Base-by-base conservation (phyloP, 441 rosid species). In the Syzygium malaccense region DNA sequence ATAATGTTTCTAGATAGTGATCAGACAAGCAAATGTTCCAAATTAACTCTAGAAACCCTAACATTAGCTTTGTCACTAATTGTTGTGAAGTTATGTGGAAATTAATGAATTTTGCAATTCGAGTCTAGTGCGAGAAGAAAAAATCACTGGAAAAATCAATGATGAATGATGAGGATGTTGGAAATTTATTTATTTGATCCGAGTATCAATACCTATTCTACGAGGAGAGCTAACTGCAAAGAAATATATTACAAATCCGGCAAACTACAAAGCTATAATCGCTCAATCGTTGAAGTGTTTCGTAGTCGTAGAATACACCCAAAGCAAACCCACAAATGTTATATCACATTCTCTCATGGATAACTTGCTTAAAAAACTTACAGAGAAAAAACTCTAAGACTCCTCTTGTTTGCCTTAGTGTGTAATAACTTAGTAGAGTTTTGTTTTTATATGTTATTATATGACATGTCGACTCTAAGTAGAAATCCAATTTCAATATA, bases 171-270 rank as follows among this genome's bases (percentile, higher is more conserved):
- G 6, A 75, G 51, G n/a, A 75, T n/a, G 23, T 0, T 0, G 14
- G 1, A 75, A 2, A 23, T 75, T 4, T 75, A 13, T 23, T 8
- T 41, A 75, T 41, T 41, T 0, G 1, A 41, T 37, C 6, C 0
- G 0, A 23, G 1, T 26, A 23, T 41, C 0, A 7, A 0, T 23
- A 23, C 6, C 10, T 23, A 41, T 23, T 41, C 14, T 6, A 75
- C 1, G 2, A 3, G 13, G 17, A 75, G 18, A 0, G 51, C 51
- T 75, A 3, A 41, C 3, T 0, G 1, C n/a, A 23, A 11, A 75
- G 15, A 14, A 75, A 23, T 75, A 18, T 6, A 75, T 17, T 23
- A 41, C 1, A n/a, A 75, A 75, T 75, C 17, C 0, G 0, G 3
- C 28, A 1, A 75, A 75, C 51, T 23, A 23, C 18, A 23, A 41